Evolutionary conservation across 768 basidiomycete species (phyloP), one percentile per base, ranked within the genome.

Genomic region (Clathrus columnatus): DNA sequence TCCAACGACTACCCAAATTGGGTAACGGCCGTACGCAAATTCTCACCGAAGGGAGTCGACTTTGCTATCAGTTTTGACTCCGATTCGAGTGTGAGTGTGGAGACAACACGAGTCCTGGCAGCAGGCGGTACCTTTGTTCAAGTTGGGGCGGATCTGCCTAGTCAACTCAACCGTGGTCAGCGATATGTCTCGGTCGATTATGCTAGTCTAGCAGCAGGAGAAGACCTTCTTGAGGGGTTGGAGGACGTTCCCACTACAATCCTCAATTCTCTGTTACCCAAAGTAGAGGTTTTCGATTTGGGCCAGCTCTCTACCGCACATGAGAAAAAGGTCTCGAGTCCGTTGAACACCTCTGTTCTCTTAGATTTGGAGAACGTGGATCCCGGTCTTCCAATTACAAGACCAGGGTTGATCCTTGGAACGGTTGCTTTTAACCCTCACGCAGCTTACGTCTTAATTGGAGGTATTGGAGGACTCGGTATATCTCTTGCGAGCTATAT

Each of bases 391-490:
- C n/a, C n/a, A n/a, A n/a, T n/a, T n/a, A n/a, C n/a, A n/a, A n/a
- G n/a, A n/a, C n/a, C n/a, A n/a, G n/a, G n/a, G n/a, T n/a, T n/a
- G n/a, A n/a, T n/a, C n/a, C n/a, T n/a, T n/a, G n/a, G n/a, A n/a
- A n/a, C n/a, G n/a, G n/a, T n/a, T n/a, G n/a, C n/a, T n/a, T 67
- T 72, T 56, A 57, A 62, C 28, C 48, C 62, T 1, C 41, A 61
- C 7, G 70, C 70, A 56, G 56, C 62, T 11, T 73, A 74, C 51
- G 29, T 74, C 7, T 61, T 73, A 5, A 41, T 74, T 6, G 73
- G 72, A 10, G 73, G 72, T 7, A 66, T 73, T 24, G 70, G 73
- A 0, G 64, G 63, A 6, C 57, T 75, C 7, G 73, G 73, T 1
- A 44, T 67, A 16, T 66, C 69, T 21, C 51, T 71, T 17, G 72